Evolutionary conservation across 768 basidiomycete genomes (phyloP), one percentile per base, ranked within the genome.

Genomic region (Lentinula aciculospora): DNA sequence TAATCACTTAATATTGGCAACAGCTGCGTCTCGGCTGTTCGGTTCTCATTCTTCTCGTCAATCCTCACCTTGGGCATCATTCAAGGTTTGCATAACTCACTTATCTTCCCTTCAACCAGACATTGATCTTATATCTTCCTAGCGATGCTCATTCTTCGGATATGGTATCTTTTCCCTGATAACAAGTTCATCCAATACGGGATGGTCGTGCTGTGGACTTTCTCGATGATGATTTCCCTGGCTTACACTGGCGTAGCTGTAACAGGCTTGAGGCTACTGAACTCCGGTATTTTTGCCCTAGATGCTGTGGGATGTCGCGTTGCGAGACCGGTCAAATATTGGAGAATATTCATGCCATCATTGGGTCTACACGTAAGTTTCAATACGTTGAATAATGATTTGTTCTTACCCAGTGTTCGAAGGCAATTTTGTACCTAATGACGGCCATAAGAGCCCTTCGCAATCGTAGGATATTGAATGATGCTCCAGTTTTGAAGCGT

Each of bases 91-190:
- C 50, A 21, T 49, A 37, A 17, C 15, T n/a, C n/a, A n/a, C n/a
- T n/a, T 10, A 54, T 51, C 55, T 50, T 46, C 9, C 27, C 47
- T 3, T 23, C 31, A 25, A 17, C 45, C 28, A 17, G 8, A 28
- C 15, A 3, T 10, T n/a, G 17, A 27, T 29, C 29, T 58, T 39
- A 31, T 36, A 34, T 27, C 45, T n/a, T n/a, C n/a, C n/a, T n/a
- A 77, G 76, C 69, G 21, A 74, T 75, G 40, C 68, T 77, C 15
- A 69, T 72, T 31, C 63, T 71, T 37, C 71, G 76, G 28, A 69
- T 75, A 27, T 78, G 74, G 74, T 74, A 74, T 61, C 69, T 76
- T 44, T 77, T 76, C 57, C 68, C 72, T 4, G 65, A 66, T 29
- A 69, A 67, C 47, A 65, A 56, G 29, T 4, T 32, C 9, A 60